phyloP scores from a whole-genome alignment of 495 filamentous ascomycete genomes.

The Xylaria palmicola region DNA sequence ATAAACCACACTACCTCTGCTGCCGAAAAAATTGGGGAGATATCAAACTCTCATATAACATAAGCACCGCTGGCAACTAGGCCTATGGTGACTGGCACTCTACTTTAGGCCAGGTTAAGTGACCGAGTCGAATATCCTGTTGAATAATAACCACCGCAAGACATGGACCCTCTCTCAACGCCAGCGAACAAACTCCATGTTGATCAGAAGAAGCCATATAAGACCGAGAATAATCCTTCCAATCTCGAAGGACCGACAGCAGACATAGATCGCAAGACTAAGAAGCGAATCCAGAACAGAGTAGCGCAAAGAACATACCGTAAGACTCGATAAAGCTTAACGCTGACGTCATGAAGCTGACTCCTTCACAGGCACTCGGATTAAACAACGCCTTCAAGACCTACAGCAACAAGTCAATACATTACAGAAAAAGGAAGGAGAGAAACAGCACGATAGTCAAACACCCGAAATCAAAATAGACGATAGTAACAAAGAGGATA shows the following conservation, averaged over 20 bases:
- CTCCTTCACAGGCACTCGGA: background rate
- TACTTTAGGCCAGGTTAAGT: no score
- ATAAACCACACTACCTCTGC: background rate
- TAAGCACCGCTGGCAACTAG: background rate
- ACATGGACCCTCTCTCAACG: background rate
- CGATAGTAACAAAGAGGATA: background rate
- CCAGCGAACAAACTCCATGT: background rate
- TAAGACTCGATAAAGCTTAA: background rate
- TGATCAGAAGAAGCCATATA: background rate
- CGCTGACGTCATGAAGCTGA: background rate
- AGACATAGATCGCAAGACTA: background rate
- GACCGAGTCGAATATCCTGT: no score
- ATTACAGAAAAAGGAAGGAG: constrained; percentile 1
- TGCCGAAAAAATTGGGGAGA: background rate
- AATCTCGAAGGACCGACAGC: background rate
- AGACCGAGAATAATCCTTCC: background rate
- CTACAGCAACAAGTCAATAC: constrained; percentile 1
- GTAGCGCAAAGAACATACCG: constrained; percentile 12
- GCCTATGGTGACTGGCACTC: background rate
- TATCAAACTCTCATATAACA: background rate
- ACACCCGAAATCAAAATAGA: background rate
- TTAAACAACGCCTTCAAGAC: constrained; percentile 4
- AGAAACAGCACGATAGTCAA: background rate
- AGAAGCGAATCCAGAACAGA: constrained; percentile 4
- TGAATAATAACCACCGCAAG: no score